Conservation (phyloP, 306 rosid species). For the Geum urbanum region DNA sequence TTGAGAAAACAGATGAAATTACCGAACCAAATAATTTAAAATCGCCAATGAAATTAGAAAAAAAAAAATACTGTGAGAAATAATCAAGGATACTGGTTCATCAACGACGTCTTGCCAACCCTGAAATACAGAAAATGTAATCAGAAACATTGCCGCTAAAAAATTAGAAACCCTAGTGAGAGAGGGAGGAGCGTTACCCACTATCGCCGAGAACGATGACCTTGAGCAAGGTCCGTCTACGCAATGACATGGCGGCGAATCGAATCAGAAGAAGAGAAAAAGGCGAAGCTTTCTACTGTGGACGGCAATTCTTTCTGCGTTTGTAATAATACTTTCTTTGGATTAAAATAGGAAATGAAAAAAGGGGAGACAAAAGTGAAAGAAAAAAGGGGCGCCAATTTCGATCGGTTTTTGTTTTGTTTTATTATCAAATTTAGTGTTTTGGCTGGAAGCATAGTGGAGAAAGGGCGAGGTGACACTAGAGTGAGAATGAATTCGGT, state of each 20-base stretch:
- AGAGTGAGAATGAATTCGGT: background rate
- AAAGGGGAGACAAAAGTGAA: background rate
- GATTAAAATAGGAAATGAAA: background rate
- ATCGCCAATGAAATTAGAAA: no score
- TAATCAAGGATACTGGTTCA: constrained; percentile 86
- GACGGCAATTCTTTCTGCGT: no score
- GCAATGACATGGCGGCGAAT: constrained; percentile 60
- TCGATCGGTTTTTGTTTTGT: constrained; percentile 21
- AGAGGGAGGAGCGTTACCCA: constrained; percentile 47
- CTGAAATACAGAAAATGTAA: constrained; percentile 31
- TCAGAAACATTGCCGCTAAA: background rate
- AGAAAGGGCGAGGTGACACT: background rate
- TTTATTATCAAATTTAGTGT: background rate
- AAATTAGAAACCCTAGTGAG: constrained; percentile 28
- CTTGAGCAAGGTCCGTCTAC: constrained; percentile 93
- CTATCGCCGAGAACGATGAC: constrained; percentile 98
- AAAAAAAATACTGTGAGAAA: background rate
- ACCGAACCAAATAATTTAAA: background rate
- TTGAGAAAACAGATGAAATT: background rate
- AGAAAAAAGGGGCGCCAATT: constrained; percentile 43
- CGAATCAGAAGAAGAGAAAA: no score
- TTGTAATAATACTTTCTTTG: no score
- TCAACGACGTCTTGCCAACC: constrained; percentile 95
- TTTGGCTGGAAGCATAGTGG: no score
- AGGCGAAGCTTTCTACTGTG: no score